These are phyloP conservation scores for Lentinula detonsa DNA, from an alignment of 768 basidiomycete genomes.

Conservation along the genomic window DNA sequence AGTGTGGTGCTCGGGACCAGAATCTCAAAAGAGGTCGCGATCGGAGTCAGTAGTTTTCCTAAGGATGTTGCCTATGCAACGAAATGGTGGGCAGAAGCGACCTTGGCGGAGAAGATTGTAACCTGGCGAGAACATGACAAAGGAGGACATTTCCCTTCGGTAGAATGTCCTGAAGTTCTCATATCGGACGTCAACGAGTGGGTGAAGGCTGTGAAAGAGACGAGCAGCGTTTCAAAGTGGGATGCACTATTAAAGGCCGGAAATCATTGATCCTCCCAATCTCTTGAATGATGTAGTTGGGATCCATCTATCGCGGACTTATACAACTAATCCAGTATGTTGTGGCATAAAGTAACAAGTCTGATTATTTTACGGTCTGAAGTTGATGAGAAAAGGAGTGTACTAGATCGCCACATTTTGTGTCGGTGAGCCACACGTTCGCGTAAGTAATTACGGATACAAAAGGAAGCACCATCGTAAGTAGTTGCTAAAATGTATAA, in stretches of 20 bases:
- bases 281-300: neutral
- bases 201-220: neutral
- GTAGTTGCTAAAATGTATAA: no score
- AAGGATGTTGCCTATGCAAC: conserved; percentile 29
- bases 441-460: no score
- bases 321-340: no score
- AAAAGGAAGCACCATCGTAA: no score
- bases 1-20: conserved; percentile 14
- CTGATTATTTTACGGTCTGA: no score
- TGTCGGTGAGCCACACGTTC: no score
- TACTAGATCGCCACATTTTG: no score
- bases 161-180: conserved; percentile 33
- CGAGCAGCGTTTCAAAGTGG: neutral
- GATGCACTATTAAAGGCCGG: neutral
- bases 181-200: conserved; percentile 28
- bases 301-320: no score
- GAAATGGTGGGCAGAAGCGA: conserved; percentile 33
- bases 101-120: conserved; percentile 31
- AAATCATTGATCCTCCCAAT: neutral
- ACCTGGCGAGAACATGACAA: conserved; percentile 32
- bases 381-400: no score
- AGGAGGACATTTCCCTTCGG: conserved; percentile 43
- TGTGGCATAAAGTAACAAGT: no score
- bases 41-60: conserved; percentile 38
- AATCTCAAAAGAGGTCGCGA: conserved; percentile 22